Evolutionary conservation across 2,329 filamentous ascomycete genomes (phyloP).

Genomic region (Trichophyton equinum): DNA sequence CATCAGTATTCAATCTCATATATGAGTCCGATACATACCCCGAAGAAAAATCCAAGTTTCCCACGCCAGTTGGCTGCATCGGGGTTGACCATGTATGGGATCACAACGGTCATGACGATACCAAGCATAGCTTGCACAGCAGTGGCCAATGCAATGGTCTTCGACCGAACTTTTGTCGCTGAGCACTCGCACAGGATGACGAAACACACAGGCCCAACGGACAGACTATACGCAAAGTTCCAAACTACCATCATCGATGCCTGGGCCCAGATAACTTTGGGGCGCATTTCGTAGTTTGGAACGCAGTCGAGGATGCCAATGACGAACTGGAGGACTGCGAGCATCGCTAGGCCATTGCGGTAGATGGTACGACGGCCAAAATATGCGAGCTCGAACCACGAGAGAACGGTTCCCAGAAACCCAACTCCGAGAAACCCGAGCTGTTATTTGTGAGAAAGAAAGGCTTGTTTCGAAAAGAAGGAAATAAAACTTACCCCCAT

Average conservation of each 20-base stretch:
- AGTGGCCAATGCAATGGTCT: constrained; percentile 34
- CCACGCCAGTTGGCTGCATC: constrained; percentile 23
- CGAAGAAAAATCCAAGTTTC: constrained; percentile 27
- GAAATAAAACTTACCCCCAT: constrained; percentile 21
- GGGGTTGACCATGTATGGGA: constrained; percentile 32
- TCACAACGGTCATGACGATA: constrained; percentile 29
- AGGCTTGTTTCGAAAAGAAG: background rate
- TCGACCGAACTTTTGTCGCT: constrained; percentile 31
- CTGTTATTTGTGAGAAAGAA: constrained; percentile 6
- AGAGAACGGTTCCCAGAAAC: constrained; percentile 27
- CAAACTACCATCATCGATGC: constrained; percentile 28
- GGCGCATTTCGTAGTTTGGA: constrained; percentile 18
- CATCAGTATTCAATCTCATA: background rate
- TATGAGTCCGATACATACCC: constrained; percentile 10
- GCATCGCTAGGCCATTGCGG: constrained; percentile 20
- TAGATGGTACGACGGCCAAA: constrained; percentile 25
- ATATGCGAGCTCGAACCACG: constrained; percentile 24
- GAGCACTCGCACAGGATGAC: constrained; percentile 37
- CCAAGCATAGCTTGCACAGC: constrained; percentile 30
- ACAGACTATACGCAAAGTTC: constrained; percentile 30
- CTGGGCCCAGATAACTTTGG: constrained; percentile 22
- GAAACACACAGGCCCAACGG: constrained; percentile 34
- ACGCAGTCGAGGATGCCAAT: constrained; percentile 33
- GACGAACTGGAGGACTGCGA: constrained; percentile 24
- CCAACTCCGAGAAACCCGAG: constrained; percentile 28